Evolutionary conservation across 148 eudicot genomes (phyloP), one percentile per base, ranked within the genome.

Genomic region (Amaranthus hypochondriacus): DNA sequence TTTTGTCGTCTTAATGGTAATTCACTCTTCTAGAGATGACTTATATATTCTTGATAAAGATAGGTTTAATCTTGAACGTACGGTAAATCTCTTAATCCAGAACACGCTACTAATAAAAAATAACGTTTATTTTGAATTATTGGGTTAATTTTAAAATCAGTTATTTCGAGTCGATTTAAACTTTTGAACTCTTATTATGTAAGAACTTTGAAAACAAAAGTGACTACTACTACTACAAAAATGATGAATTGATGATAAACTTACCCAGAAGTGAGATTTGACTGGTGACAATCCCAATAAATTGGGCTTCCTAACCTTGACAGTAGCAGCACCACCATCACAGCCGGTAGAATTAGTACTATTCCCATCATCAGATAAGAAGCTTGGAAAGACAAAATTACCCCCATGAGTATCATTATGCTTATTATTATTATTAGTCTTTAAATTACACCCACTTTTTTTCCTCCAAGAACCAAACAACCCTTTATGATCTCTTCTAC

Each of bases 181-280:
- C 50, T 50, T 48, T 56, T 67, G 12, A 67, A 10, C 56, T 67
- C 39, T 67, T 66, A 4, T 67, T 66, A 4, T 15, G n/a, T 13
- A 5, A 65, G 52, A 65, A 14, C 13, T 76, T 56, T 49, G 18
- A 44, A 71, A 21, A 46, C 11, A 54, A 11, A 68, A 50, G 50
- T n/a, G 44, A 44, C 3, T 0, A 48, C 10, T 28, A 54, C 49
- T 1, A 69, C 8, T 21, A 76, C 21, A 50, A 14, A 51, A n/a
- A 69, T 3, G 46, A 57, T 58, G 43, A 15, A 67, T 8, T 6
- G 43, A 21, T 42, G 7, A 66, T 6, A 47, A 76, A 82, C 87
- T 84, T 86, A 92, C 94, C 94, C 90, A 92, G 66, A 92, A 83
- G 56, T 80, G 86, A 66, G 97, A 56, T 81, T 75, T 84, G 43